A percentile compares a stretch with the other conserved stretches of the same genome.
These are phyloP conservation scores for Myxozyma vanderwaltii DNA, from an alignment of 805 yeast species.

Conservation along the genomic window DNA sequence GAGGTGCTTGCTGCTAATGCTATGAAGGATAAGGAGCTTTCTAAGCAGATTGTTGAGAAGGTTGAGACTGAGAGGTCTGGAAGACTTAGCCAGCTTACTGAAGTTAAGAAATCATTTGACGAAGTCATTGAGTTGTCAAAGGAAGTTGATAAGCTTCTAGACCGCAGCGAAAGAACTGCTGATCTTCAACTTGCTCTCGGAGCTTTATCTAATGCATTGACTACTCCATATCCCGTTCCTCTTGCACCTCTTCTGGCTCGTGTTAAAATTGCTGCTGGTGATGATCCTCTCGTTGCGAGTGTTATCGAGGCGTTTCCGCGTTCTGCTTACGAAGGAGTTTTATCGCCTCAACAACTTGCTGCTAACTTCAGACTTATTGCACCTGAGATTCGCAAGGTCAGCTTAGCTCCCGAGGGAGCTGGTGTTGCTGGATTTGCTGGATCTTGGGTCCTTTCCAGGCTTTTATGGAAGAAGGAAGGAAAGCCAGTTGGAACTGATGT, in stretches of 20 bases:
- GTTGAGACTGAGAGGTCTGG: conserved; percentile 78
- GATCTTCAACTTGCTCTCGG: conserved; percentile 50
- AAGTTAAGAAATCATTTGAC: conserved; percentile 60
- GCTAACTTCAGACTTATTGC: conserved; percentile 77
- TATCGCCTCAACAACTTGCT: conserved; percentile 75
- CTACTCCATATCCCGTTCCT: conserved; percentile 45
- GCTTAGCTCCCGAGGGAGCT: conserved; percentile 91
- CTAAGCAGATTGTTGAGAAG: conserved; percentile 54
- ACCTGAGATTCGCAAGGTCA: conserved; percentile 85
- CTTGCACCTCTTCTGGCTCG: conserved; percentile 42
- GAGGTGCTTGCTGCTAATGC: conserved; percentile 61
- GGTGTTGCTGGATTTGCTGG: conserved; percentile 91
- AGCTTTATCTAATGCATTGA: conserved; percentile 48
- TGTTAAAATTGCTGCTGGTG: conserved; percentile 45
- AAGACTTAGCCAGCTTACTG: conserved; percentile 67
- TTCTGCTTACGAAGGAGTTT: conserved; percentile 56
- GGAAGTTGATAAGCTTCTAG: conserved; percentile 46
- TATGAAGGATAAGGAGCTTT: conserved; percentile 68
- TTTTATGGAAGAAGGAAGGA: conserved; percentile 78
- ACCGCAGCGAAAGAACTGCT: conserved; percentile 46
- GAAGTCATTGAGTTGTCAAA: conserved; percentile 50
- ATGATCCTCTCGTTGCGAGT: conserved; percentile 54
- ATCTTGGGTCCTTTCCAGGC: conserved; percentile 72
- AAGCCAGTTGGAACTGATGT: conserved; percentile 79
- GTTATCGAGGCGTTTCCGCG: conserved; percentile 54